Conservation (phyloP, 2,329 filamentous ascomycete genomes). For the Fusarium anthophilum region DNA sequence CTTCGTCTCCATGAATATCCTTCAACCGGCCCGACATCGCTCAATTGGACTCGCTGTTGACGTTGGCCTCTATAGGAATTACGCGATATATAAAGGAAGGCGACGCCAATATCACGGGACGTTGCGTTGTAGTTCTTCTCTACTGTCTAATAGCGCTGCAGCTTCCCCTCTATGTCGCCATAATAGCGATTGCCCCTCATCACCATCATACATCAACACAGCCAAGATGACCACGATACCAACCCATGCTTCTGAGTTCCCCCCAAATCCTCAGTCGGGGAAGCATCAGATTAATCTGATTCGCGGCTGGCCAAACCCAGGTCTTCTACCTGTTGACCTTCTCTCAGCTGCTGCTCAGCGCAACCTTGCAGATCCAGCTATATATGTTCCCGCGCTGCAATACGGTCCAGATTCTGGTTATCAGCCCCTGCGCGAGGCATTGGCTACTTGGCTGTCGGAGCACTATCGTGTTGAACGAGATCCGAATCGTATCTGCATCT, state of each 20-base stretch:
- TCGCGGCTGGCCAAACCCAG: constrained; percentile 72
- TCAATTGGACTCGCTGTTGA: background rate
- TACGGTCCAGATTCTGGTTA: constrained; percentile 85
- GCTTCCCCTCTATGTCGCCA: background rate
- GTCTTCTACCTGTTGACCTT: constrained; percentile 71
- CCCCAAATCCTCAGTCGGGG: constrained; percentile 33
- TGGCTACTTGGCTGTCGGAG: constrained; percentile 75
- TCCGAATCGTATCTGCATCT: constrained; percentile 76
- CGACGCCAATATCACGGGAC: background rate
- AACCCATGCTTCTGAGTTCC: constrained; percentile 20
- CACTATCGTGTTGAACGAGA: constrained; percentile 64
- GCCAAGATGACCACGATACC: constrained; percentile 8
- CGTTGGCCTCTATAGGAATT: background rate
- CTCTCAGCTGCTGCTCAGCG: constrained; percentile 68
- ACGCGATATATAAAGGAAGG: background rate
- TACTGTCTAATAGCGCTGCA: background rate
- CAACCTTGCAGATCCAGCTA: constrained; percentile 67
- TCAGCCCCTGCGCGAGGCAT: constrained; percentile 70
- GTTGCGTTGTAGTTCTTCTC: background rate
- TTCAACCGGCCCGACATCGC: constrained; percentile 37
- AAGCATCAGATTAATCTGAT: constrained; percentile 69
- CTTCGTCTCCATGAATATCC: constrained; percentile 23
- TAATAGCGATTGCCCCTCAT: constrained; percentile 7
- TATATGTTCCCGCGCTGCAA: constrained; percentile 72
- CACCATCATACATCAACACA: background rate